Evolutionary conservation across 768 basidiomycete species (phyloP), one percentile per base, ranked within the genome.

Genomic region (Hebeloma cylindrosporum): DNA sequence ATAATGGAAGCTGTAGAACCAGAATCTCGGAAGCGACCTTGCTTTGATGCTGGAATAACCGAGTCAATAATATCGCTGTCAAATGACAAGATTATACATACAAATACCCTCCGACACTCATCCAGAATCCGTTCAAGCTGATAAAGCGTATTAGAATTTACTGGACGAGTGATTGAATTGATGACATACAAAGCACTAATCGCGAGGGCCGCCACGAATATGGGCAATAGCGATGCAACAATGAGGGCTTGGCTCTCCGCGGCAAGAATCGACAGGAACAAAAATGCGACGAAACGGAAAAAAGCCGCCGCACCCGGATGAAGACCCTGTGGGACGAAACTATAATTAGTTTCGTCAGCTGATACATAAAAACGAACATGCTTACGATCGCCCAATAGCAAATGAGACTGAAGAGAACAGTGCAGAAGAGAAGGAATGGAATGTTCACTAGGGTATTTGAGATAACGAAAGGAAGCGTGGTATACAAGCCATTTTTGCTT

Each of bases 201-300:
- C 0, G 80, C 80, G 5, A 83, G 64, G 4, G 80, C 74, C 0
- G 80, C 80, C 13, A 82, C 78, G 44, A 82, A 82, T 20, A 80
- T 71, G 0, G 82, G 82, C 2, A 82, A 44, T 7, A 74, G 43
- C 0, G 78, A 66, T 0, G 80, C 75, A 22, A 82, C 58, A 10
- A 82, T 57, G 11, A 75, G 55, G 3, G 74, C 71, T 52, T 78
- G 78, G 42, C 70, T 71, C 55, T 80, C 79, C 0, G 79, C 80
- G 1, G 70, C 70, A 25, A 75, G 64, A 21, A 82, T 67, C 0
- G 74, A 75, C 16, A 83, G 62, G 61, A 73, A 81, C 5, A 83
- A 61, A 57, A 77, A 75, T 2, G 61, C 62, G 4, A 79, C 61
- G 64, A 79, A 83, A 3, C 73, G 67, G 71, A 82, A 81, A 62